phyloP scores from a whole-genome alignment of 129 eudicot species.

The Centella asiatica region DNA sequence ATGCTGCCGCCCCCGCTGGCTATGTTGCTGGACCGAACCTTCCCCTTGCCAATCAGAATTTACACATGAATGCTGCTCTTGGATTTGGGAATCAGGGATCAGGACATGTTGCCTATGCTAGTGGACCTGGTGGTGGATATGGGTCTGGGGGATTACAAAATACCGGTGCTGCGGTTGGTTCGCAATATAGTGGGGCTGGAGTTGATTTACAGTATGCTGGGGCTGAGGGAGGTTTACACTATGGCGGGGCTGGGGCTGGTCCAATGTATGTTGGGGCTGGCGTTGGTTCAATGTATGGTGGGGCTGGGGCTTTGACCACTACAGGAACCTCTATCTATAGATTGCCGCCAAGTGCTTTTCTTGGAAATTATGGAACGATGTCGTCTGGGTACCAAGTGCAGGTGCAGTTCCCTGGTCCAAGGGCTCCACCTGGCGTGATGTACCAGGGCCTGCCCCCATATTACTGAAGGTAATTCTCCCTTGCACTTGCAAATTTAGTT shows the following conservation, averaged over 20 bases:
- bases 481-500: not conserved
- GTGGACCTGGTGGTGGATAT: conserved; percentile 34
- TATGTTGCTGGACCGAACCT: too few relatives aligned
- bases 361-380: conserved; percentile 52
- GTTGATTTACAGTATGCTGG: conserved; percentile 45
- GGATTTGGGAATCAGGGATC: conserved; percentile 55
- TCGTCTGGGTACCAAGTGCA: conserved; percentile 25
- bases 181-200: conserved; percentile 36
- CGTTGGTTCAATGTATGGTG: too few relatives aligned
- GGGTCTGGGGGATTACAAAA: too few relatives aligned
- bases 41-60: conserved; percentile 38
- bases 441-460: conserved; percentile 79
- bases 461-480: conserved; percentile 67
- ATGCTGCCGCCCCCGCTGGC: conserved; percentile 13
- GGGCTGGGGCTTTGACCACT: too few relatives aligned
- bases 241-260: conserved; percentile 18
- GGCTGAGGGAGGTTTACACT: too few relatives aligned
- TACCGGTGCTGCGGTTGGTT: too few relatives aligned
- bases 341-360: conserved; percentile 50
- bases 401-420: conserved; percentile 52
- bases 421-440: conserved; percentile 64
- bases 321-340: too few relatives aligned
- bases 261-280: too few relatives aligned
- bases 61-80: conserved; percentile 26
- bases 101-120: conserved; percentile 24